These are phyloP conservation scores for Cercophora newfieldiana DNA, from an alignment of 495 filamentous ascomycete genomes.

Conservation along the genomic window DNA sequence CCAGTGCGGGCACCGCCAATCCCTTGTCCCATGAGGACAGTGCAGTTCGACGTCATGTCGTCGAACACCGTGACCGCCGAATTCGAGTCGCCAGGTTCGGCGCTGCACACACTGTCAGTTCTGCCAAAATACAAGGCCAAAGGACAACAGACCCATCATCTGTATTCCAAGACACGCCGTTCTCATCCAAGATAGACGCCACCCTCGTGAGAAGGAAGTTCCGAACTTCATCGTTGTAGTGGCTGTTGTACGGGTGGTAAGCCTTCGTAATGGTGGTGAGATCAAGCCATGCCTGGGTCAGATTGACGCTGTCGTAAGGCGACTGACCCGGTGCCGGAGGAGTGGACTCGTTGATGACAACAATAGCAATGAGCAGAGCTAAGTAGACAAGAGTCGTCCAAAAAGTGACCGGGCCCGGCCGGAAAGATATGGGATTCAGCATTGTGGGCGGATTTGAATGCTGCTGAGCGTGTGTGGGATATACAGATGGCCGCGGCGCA, in stretches of 20 bases:
- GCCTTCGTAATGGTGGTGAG: slow-evolving; percentile 69
- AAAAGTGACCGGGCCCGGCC: slow-evolving; percentile 67
- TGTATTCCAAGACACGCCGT: slow-evolving; percentile 42
- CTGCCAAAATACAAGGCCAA: not conserved
- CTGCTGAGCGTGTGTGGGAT: not conserved
- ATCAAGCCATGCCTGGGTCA: slow-evolving; percentile 85
- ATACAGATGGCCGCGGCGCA: not conserved
- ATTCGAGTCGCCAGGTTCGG: slow-evolving; percentile 16
- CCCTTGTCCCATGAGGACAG: slow-evolving; percentile 36
- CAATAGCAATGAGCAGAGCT: slow-evolving; percentile 65
- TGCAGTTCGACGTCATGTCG: slow-evolving; percentile 79
- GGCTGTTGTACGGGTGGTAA: slow-evolving; percentile 88
- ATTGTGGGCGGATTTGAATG: slow-evolving; percentile 12
- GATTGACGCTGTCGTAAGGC: slow-evolving; percentile 53
- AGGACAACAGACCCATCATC: slow-evolving; percentile 29
- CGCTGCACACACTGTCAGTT: not conserved
- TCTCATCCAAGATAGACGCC: slow-evolving; percentile 62
- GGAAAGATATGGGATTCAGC: slow-evolving; percentile 53
- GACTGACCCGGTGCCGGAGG: slow-evolving; percentile 62
- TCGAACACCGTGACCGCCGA: slow-evolving; percentile 66
- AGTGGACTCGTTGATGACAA: slow-evolving; percentile 73
- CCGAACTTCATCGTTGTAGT: slow-evolving; percentile 75
- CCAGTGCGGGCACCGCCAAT: slow-evolving; percentile 27
- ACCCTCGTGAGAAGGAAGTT: slow-evolving; percentile 74
- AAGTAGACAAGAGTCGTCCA: slow-evolving; percentile 70